These are phyloP conservation scores for Microthyrium microscopicum DNA, from an alignment of 2,329 filamentous ascomycete genomes.

Conservation along the genomic window DNA sequence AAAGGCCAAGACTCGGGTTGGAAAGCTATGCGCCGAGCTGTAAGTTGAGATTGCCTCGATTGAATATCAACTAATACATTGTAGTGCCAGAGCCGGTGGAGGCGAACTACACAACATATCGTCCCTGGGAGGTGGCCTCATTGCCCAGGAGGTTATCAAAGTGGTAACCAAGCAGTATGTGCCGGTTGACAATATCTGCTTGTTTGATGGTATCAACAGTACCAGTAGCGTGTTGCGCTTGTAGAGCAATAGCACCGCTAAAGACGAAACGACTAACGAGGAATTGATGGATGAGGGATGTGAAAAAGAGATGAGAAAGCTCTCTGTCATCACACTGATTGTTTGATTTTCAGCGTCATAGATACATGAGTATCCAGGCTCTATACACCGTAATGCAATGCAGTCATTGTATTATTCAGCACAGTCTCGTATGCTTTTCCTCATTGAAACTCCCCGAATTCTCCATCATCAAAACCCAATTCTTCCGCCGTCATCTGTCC, in stretches of 20 bases:
- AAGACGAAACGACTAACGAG: neutral
- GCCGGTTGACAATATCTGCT: slow-evolving; percentile 45
- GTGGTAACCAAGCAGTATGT: slow-evolving; percentile 54
- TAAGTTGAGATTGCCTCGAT: slow-evolving; percentile 14
- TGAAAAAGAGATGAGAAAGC: neutral
- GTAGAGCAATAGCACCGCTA: neutral
- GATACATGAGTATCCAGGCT: neutral
- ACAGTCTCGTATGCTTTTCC: neutral
- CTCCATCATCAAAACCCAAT: slow-evolving; percentile 70
- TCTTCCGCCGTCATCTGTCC: slow-evolving; percentile 35
- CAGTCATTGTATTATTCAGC: neutral
- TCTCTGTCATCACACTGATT: neutral
- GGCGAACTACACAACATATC: slow-evolving; percentile 89
- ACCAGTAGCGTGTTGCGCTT: slow-evolving; percentile 27
- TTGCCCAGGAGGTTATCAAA: slow-evolving; percentile 96
- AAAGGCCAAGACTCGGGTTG: slow-evolving; percentile 19
- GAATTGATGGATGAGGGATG: neutral
- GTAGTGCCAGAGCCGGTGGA: slow-evolving; percentile 53
- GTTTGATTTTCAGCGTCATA: too few relatives aligned
- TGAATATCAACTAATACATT: neutral
- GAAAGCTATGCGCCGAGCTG: slow-evolving; percentile 26
- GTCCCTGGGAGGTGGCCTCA: slow-evolving; percentile 73
- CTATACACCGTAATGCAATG: neutral
- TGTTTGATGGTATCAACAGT: slow-evolving; percentile 45
- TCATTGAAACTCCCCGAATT: slow-evolving; percentile 67